Evolutionary conservation across 2,329 filamentous ascomycete species (phyloP).

Genomic region (Colletotrichum sansevieriae): DNA sequence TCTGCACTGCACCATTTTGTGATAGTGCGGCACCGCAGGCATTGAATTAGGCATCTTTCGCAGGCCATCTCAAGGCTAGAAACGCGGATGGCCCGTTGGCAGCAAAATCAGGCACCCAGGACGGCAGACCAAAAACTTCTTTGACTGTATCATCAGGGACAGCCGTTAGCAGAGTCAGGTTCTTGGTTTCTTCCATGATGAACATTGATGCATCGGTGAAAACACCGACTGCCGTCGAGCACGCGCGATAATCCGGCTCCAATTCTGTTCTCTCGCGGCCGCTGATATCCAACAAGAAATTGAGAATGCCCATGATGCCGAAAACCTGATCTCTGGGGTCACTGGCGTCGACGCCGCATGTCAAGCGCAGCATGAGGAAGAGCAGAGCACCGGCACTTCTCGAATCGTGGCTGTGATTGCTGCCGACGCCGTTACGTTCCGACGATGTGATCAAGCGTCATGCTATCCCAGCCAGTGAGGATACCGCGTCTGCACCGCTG

Average conservation of each 20-base stretch:
- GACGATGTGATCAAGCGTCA: constrained; percentile 27
- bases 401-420: not conserved
- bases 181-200: constrained; percentile 38
- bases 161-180: constrained; percentile 43
- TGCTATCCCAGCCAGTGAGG: constrained; percentile 22
- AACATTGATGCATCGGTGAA: constrained; percentile 24
- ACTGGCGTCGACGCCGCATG: constrained; percentile 39
- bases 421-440: not conserved
- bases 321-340: constrained; percentile 42
- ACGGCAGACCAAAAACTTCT: constrained; percentile 28
- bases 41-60: constrained; percentile 17
- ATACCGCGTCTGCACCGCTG: constrained; percentile 27
- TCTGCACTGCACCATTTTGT: too few species aligned
- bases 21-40: constrained; percentile 13
- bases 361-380: constrained; percentile 38
- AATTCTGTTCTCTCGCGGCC: constrained; percentile 18
- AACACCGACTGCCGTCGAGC: constrained; percentile 17
- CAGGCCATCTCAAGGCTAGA: constrained; percentile 25
- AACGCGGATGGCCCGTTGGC: constrained; percentile 19
- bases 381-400: constrained; percentile 32
- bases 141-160: constrained; percentile 42
- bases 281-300: constrained; percentile 26
- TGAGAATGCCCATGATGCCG: constrained; percentile 41
- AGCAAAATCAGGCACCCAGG: constrained; percentile 46
- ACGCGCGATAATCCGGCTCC: constrained; percentile 20